A percentile compares a stretch with the other conserved stretches of the same genome.
Evolutionary conservation across 2,329 filamentous ascomycete species (phyloP).

Genomic region (Aspergillus phoenicis): DNA sequence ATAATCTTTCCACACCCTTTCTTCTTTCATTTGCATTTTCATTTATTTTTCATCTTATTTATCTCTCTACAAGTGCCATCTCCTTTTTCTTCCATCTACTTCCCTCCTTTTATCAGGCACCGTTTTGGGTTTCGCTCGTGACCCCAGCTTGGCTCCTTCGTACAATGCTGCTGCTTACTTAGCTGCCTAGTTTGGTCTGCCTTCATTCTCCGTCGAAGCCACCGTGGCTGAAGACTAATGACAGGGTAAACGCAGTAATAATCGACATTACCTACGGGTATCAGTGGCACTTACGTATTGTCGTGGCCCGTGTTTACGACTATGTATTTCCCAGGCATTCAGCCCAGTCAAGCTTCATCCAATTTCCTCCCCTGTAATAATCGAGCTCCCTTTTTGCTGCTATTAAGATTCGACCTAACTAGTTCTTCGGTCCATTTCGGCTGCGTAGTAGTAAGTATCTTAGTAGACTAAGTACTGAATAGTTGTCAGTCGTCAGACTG

Average conservation of each 20-base stretch:
- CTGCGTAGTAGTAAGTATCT: background rate
- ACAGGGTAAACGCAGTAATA: background rate
- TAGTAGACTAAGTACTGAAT: too few relatives aligned
- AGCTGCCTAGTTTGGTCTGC: slow-evolving; percentile 15
- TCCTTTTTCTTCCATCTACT: background rate
- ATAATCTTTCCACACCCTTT: background rate
- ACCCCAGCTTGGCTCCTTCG: background rate
- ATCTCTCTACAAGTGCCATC: background rate
- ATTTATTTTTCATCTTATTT: background rate
- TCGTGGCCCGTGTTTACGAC: background rate
- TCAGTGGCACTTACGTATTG: background rate
- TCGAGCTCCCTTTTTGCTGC: background rate
- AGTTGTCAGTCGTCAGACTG: background rate
- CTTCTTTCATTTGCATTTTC: background rate
- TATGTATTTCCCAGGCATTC: slow-evolving; percentile 2
- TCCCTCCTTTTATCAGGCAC: background rate
- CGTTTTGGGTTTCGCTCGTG: background rate
- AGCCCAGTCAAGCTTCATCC: background rate
- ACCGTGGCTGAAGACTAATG: slow-evolving; percentile 22
- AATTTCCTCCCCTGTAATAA: background rate
- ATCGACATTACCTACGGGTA: background rate
- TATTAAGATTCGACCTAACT: background rate
- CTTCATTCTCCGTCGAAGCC: slow-evolving; percentile 19
- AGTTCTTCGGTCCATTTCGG: background rate
- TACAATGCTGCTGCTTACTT: slow-evolving; percentile 7